Evolutionary conservation across 2,329 filamentous ascomycete genomes (phyloP), one percentile per base, ranked within the genome.

Genomic region (Raffaelea arxii): DNA sequence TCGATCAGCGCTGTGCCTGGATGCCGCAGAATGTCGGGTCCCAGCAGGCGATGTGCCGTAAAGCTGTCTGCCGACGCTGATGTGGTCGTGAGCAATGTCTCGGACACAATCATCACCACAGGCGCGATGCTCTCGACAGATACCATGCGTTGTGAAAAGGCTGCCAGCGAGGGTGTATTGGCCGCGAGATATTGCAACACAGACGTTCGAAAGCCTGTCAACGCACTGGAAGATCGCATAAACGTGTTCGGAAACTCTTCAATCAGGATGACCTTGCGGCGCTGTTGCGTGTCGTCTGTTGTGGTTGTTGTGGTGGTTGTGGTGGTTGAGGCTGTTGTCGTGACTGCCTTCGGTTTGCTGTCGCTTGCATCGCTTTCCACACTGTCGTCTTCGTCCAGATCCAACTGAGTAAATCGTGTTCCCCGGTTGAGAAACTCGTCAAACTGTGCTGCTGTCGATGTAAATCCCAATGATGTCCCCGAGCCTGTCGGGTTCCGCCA

Each of bases 11-110:
- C 80, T 2, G 88, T 81, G 14, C 82, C 82, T 0, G 86, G 82
- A 62, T 97, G 89, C 37, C 84, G 80, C 14, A 88, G 72, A 38
- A 98, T 85, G 53, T 92, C 86, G 0, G 89, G 83, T 0, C 94
- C 92, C 3, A 98, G 77, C 18, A 98, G 68, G 22, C 90, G 80
- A 66, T 97, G 87, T 0, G 88, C 88, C 1, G 92, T 98, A 57
- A 97, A 89, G 62, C 86, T 96, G 59, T 97, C 90, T 12, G 87
- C 81, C 10, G 85, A 81, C 2, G 89, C 84, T 3, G 86, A 90
- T 7, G 82, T 89, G 2, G 89, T 92, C 1, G 86, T 91, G 16
- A 95, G 68, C 14, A 94, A 70, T 0, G 88, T 94, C 63, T 98
- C 92, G 1, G 92, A 96, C 43, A 98, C 80, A 48, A 98, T 77